Evolutionary conservation across 2,329 filamentous ascomycete genomes (phyloP).

Genomic region (Diaporthe ilicicola): DNA sequence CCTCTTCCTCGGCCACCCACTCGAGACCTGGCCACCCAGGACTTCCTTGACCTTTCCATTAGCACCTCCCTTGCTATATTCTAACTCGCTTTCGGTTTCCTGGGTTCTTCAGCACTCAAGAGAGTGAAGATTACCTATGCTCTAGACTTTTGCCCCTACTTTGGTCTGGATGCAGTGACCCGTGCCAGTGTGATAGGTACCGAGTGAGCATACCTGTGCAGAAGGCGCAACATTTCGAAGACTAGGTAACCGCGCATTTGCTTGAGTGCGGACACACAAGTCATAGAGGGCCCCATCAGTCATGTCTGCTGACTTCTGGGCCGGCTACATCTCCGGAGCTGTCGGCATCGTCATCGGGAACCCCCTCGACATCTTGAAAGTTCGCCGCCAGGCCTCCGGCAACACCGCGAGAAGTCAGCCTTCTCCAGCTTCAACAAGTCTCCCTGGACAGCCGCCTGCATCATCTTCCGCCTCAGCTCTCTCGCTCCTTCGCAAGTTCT

Average conservation of each 20-base stretch:
- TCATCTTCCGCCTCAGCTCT: conserved; percentile 39
- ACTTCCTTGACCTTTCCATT: background rate
- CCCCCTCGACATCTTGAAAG: conserved; percentile 75
- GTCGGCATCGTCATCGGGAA: conserved; percentile 90
- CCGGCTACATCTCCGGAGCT: conserved; percentile 88
- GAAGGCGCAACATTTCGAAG: background rate
- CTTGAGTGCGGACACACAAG: background rate
- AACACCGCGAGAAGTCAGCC: conserved; percentile 34
- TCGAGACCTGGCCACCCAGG: background rate
- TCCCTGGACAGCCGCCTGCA: conserved; percentile 24
- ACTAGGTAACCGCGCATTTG: background rate
- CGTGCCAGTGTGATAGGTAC: background rate
- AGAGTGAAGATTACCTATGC: too few species aligned
- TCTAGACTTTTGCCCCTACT: too few species aligned
- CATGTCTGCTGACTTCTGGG: conserved; percentile 94
- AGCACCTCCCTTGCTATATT: background rate
- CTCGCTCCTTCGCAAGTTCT: conserved; percentile 41
- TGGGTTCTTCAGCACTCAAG: too few species aligned
- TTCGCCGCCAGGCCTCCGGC: conserved; percentile 77
- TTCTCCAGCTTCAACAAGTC: conserved; percentile 33
- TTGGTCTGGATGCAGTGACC: background rate
- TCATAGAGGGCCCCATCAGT: background rate
- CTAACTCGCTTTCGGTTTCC: fast-evolving
- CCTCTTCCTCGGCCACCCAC: background rate
- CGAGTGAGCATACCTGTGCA: too few species aligned